Evolutionary conservation across 208 protist genomes (phyloP), one percentile per base, ranked within the genome.

Genomic region (Endotrypanum monterogeii): DNA sequence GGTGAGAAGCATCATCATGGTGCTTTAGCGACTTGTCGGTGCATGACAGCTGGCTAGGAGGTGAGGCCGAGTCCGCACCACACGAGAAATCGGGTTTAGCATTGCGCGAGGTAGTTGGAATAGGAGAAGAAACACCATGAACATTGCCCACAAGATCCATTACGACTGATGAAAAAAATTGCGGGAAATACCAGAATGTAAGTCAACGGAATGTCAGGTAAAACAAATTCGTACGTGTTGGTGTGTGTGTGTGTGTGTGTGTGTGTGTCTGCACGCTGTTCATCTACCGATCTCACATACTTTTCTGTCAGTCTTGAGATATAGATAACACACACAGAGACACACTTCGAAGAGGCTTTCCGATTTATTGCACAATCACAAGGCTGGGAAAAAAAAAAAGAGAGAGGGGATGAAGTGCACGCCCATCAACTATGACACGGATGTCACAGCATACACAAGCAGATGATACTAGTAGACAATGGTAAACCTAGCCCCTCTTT

Each of bases 41-140:
- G 37, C 25, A 56, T 37, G 1, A 25, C 14, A 7, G 65, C 18
- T 70, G 50, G 20, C 12, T 74, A 16, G 67, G 67, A 25, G 52
- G 61, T n/a, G 71, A 51, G 6, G 81, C 68, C 37, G 63, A 76
- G 35, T 44, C 54, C 73, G 71, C 73, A 41, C 76, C 46, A 60
- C 39, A 66, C 0, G 11, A 46, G 25, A 67, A 46, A 58, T 46
- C 56, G 14, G 16, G 30, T 4, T 58, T 30, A 57, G 67, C 51
- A 46, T 11, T 73, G 25, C 41, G 60, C n/a, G 68, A 37, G 52
- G 39, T 56, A 30, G 23, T 51, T n/a, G 30, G 63, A 16, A 35
- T 62, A n/a, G 41, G 57, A 28, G 68, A 71, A 12, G 74, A 71
- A 20, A 52, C 60, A 39, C 68, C 74, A 32, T 50, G 74, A 52